Base-by-base conservation (phyloP, 306 rosid genomes). In the Lathyrus tuberosus region DNA sequence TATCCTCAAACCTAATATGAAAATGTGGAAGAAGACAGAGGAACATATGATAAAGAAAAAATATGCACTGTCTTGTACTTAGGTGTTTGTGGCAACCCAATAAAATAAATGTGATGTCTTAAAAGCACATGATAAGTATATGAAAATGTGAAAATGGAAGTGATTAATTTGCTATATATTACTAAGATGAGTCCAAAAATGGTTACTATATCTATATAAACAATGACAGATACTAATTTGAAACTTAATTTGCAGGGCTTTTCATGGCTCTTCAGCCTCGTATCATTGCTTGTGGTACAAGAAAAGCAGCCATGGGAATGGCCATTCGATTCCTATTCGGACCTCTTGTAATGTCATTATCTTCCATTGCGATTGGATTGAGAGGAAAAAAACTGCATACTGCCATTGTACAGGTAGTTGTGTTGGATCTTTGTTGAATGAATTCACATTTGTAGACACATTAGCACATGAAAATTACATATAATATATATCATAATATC, bases 221-320 rank as follows among this genome's bases (percentile, higher is more conserved):
- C 44, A 46, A 41, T 58, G 62, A 58, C 5, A 80, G 82, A 75
- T 57, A 77, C 18, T 70, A 4, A 33, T 46, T 70, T 52, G 30
- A 44, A 46, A 42, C 43, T 16, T n/a, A 44, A 35, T 22, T 28
- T 70, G 75, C 79, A 92, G 98, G 98, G 65, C 86, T 92, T 82
- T 92, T 92, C 79, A 92, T 92, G 98, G 98, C 98, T 54, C 88
- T 89, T 85, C 96, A 92, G 78, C 95, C 96, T 6, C 84, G 88
- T 71, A 87, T 92, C 69, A 87, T 92, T 72, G 98, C 96, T 57
- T 92, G 98, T 71, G 98, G 96, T 42, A 79, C 87, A 77, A 86
- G 84, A 72, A 73, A 67, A 51, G 96, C 98, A 81, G 79, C 88
- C 73, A 86, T 86, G 80, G 78, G 96, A 6, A 92, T 92, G 98